Evolutionary conservation across 164 flowering plant species (phyloP).

Genomic region (Nymphaea thermarum): DNA sequence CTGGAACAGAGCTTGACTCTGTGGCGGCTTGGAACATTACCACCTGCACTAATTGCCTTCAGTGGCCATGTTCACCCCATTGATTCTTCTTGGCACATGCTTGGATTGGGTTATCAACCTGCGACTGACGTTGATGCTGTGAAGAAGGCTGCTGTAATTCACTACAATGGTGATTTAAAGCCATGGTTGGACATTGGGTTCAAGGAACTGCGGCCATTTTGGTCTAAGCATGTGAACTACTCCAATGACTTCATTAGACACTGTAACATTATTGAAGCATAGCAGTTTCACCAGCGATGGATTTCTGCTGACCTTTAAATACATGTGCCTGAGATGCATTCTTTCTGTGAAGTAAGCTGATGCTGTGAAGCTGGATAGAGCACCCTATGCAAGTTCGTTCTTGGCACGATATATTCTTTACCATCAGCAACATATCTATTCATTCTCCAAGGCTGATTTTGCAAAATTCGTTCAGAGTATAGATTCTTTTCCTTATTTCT

Average conservation of each 20-base stretch:
- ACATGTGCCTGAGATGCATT: background rate
- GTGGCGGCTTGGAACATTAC: slow-evolving; percentile 96
- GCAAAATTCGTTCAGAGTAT: background rate
- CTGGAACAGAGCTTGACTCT: slow-evolving; percentile 71
- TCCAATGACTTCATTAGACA: slow-evolving; percentile 78
- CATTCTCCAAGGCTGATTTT: background rate
- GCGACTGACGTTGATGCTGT: slow-evolving; percentile 63
- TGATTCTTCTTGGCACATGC: slow-evolving; percentile 96
- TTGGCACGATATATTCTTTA: background rate
- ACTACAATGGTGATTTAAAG: slow-evolving; percentile 95
- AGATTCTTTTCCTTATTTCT: background rate
- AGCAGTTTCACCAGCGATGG: slow-evolving; percentile 3
- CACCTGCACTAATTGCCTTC: slow-evolving; percentile 97
- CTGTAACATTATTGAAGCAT: slow-evolving; percentile 83
- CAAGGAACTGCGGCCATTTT: slow-evolving; percentile 87
- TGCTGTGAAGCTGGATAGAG: background rate
- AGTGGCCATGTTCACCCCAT: slow-evolving; percentile 80
- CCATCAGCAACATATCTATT: background rate
- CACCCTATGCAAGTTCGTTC: background rate
- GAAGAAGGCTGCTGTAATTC: slow-evolving; percentile 85
- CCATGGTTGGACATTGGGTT: slow-evolving; percentile 96
- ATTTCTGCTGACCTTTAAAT: background rate
- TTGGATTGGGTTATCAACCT: slow-evolving; percentile 95
- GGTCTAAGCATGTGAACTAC: slow-evolving; percentile 92
- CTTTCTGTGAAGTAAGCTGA: background rate